Percentiles rank a stretch among this genome's conserved stretches.
phyloP scores from a whole-genome alignment of 768 basidiomycete genomes.

The Steccherinum ochraceum region DNA sequence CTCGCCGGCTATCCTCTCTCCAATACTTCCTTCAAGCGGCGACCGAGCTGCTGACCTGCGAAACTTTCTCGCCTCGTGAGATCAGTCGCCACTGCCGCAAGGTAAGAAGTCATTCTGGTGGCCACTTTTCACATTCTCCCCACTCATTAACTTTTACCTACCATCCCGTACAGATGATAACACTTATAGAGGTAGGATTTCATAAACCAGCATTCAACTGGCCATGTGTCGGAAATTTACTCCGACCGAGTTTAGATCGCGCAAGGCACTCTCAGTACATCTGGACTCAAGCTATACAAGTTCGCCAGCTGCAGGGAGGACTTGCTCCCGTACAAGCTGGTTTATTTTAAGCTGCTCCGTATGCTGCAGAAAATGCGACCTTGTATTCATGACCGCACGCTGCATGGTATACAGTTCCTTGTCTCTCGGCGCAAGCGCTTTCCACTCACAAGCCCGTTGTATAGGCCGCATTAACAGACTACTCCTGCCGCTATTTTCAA shows the following conservation, averaged over 20 bases:
- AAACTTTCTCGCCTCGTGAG: conserved; percentile 1
- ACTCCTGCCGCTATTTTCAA: conserved; percentile 27
- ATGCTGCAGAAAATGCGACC: conserved; percentile 6
- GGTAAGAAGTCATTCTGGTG: background rate
- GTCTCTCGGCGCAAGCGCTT: background rate
- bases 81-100: conserved; percentile 9
- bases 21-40: conserved; percentile 10
- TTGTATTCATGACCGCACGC: conserved; percentile 5
- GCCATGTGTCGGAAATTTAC: too few species aligned
- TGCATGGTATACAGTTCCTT: conserved; percentile 6
- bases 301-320: conserved; percentile 39
- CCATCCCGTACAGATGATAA: conserved; percentile 33
- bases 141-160: background rate
- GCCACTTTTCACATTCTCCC: background rate
- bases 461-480: conserved; percentile 27
- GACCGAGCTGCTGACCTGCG: conserved; percentile 5
- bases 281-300: conserved; percentile 36
- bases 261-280: conserved; percentile 36
- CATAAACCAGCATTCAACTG: too few species aligned
- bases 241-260: conserved; percentile 45
- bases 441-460: background rate
- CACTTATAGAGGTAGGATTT: conserved; percentile 48
- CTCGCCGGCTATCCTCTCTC: conserved; percentile 8
- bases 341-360: conserved; percentile 42
- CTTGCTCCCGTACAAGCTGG: conserved; percentile 36